Base-by-base conservation (phyloP, 2,329 filamentous ascomycete genomes). In the Septoria petroselini region DNA sequence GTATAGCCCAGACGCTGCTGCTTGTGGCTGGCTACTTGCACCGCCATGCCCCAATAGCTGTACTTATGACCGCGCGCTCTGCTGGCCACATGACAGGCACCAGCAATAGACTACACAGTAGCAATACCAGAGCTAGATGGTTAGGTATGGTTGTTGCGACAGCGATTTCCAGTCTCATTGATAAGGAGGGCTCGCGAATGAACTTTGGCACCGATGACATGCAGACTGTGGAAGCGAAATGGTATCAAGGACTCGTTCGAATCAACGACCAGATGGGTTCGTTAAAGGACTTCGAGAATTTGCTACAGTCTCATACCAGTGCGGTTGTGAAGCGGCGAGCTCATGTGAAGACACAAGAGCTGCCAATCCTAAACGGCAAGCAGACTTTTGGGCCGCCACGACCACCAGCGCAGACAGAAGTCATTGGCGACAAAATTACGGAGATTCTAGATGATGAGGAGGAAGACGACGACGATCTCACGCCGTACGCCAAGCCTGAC, bases 91-190 rank as follows among this genome's bases (percentile, higher is more conserved):
- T 95, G 41, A 84, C 80, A 55, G 79, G 84, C 5, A 83, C 96
- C 27, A 96, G 93, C 1, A 95, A 94, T 65, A 81, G 91, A 18
- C 80, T 98, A 5, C 82, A 83, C 9, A 80, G 89, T 12, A 84
- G 89, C 3, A 90, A 93, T 33, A 74, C 75, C 5, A 79, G 84
- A 57, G 84, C 87, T 12, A 81, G 90, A 14, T 88, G 95, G 58
- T 76, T 98, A 0, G 93, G 93, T 0, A 94, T 98, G 82, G 76
- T 87, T 2, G 83, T 95, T 25, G 93, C 88, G 3, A 89, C 89
- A 58, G 81, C 84, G 1, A 73, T 85, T 2, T 85, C 82, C 0
- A 72, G 72, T 38, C 69, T 95, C 41, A 73, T 82, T 11, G 86
- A 87, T 58, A 73, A 78, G 48, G 78, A 77, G 19, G 85, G 85